Evolutionary conservation across 1,284 basidiomycete species (phyloP), one percentile per base, ranked within the genome.

Genomic region (Sanguinoderma infundibulare): DNA sequence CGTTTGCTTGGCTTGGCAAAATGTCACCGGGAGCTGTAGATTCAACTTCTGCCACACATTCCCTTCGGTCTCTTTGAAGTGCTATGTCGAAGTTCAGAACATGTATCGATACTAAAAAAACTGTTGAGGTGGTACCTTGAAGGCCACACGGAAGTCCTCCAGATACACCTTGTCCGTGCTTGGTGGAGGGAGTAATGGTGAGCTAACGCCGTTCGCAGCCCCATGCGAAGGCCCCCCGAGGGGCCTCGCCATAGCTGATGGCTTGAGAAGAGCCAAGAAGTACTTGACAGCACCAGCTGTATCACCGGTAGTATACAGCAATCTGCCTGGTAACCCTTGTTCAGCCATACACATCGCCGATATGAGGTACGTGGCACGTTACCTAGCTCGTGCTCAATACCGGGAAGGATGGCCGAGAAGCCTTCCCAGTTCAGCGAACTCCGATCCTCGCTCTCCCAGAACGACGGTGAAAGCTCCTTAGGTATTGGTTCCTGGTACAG

Each of bases 321-420:
- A 69, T 46, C 92, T 83, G 52, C 90, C 91, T 93, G 58, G 22
- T 5, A 8, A 24, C 32, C 17, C 24, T n/a, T 34, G 7, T 30
- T n/a, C 14, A 15, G 38, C 53, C 8, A 15, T 14, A 12, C 9
- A 2, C 5, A 6, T n/a, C 7, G 39, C 12, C 7, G 36, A 28
- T 12, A 46, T 3, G 12, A 71, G 75, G 39, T 72, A 87, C 91
- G 90, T 67, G 94, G 75, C 20, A 91, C 85, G 74, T 38, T 72
- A 87, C 91, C 91, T 67, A 94, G 75, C 20, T 91, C 86, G 74
- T 93, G 89, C 65, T 93, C 89, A 49, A 94, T 88, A 10, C 87
- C 87, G 36, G 89, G 82, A 57, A 87, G 76, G 44, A 92, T 83
- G 32, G 82, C 82, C 55, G 87, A 84, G 67, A 90, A 86, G 8